Conservation (phyloP, 2,329 filamentous ascomycete species). For the Xylariaceae sp. region DNA sequence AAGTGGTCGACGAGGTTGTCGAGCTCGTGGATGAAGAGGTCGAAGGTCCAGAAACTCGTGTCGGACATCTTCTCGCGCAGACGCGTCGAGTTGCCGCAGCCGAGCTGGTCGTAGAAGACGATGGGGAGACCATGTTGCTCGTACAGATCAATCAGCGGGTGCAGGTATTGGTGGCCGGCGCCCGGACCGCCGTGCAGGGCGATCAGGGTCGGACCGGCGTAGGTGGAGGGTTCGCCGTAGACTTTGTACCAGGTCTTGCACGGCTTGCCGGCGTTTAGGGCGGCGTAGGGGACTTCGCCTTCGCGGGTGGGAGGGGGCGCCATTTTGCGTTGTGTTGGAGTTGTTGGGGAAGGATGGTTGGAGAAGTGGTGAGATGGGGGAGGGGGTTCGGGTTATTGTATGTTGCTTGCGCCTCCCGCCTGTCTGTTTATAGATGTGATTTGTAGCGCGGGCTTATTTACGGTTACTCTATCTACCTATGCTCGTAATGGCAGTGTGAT, state of each 20-base stretch:
- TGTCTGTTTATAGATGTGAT: too few species aligned
- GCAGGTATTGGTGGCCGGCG: constrained; percentile 54
- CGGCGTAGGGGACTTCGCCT: not conserved
- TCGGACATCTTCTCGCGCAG: constrained; percentile 38
- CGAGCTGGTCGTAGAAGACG: constrained; percentile 49
- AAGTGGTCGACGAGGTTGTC: constrained; percentile 23
- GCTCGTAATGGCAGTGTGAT: too few species aligned
- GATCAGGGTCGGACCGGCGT: constrained; percentile 29
- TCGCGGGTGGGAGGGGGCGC: not conserved
- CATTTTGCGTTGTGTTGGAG: not conserved
- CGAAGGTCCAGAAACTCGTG: constrained; percentile 24
- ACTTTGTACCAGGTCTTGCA: constrained; percentile 17
- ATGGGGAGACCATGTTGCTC: constrained; percentile 11
- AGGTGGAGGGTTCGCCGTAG: constrained; percentile 6
- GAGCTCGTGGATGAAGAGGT: constrained; percentile 24
- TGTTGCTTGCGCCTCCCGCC: too few species aligned
- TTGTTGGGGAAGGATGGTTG: not conserved
- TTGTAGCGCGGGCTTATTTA: too few species aligned
- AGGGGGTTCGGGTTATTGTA: too few species aligned
- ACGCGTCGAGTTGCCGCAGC: constrained; percentile 44
- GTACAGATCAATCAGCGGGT: constrained; percentile 52
- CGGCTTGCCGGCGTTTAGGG: not conserved
- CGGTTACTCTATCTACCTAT: too few species aligned
- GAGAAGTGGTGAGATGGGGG: not conserved
- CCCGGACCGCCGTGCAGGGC: constrained; percentile 21